These are phyloP conservation scores for Suillus fuscotomentosus DNA, from an alignment of 768 basidiomycete species.

Conservation along the genomic window DNA sequence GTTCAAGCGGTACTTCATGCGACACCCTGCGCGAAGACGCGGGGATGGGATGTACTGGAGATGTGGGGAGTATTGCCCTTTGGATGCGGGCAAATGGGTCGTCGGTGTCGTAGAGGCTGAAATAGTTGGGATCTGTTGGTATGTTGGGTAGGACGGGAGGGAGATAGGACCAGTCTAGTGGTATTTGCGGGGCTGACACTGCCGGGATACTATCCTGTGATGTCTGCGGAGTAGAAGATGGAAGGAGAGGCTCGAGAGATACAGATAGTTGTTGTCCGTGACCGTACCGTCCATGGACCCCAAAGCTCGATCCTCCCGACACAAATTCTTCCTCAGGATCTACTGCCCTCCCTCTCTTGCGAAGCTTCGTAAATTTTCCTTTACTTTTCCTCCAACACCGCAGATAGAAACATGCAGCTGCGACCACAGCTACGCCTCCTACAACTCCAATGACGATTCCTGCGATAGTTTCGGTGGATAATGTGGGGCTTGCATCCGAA, in stretches of 20 bases:
- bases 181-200: background rate
- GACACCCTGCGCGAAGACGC: background rate
- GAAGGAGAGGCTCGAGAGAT: slow-evolving; percentile 23
- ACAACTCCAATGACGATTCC: slow-evolving; percentile 22
- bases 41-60: background rate
- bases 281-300: background rate
- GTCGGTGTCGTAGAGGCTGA: background rate
- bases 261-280: slow-evolving; percentile 17
- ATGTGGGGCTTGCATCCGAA: background rate
- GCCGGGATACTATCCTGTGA: background rate
- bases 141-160: background rate
- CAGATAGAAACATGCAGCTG: slow-evolving; percentile 13
- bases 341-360: slow-evolving; percentile 1
- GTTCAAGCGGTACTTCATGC: background rate
- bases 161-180: background rate
- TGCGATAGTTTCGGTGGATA: slow-evolving; percentile 14
- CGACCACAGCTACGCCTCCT: slow-evolving; percentile 14
- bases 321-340: slow-evolving; percentile 1
- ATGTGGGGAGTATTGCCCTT: background rate
- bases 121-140: background rate
- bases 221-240: slow-evolving; percentile 10
- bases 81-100: background rate
- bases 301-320: background rate
- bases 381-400: slow-evolving; percentile 7
- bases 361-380: slow-evolving; percentile 17